A percentile compares a stretch with the other conserved stretches of the same genome.
These are phyloP conservation scores for Penicillium italicum DNA, from an alignment of 2,329 filamentous ascomycete species.

Conservation along the genomic window DNA sequence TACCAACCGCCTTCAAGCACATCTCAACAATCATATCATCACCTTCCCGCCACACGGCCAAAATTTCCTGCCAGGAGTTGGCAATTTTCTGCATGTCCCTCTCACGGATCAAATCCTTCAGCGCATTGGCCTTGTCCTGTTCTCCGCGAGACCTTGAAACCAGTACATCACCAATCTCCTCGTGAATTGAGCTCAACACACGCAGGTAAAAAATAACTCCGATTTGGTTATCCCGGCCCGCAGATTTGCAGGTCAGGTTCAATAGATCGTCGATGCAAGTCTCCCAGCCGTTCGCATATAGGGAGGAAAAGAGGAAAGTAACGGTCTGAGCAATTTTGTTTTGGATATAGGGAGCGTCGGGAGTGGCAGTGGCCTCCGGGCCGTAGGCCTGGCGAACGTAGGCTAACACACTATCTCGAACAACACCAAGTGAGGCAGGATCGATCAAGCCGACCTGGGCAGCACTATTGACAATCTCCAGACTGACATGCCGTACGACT, in stretches of 20 bases:
- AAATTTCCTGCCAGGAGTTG: conserved; percentile 84
- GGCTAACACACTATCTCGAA: conserved; percentile 76
- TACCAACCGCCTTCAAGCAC: conserved; percentile 85
- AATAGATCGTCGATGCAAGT: conserved; percentile 89
- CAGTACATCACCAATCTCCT: conserved; percentile 93
- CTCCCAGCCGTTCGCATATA: conserved; percentile 84
- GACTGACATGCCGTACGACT: conserved; percentile 79
- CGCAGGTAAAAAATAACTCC: conserved; percentile 86
- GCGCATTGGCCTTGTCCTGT: conserved; percentile 76
- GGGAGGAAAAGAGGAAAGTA: conserved; percentile 83
- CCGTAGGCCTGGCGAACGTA: conserved; percentile 77
- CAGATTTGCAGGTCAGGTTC: conserved; percentile 63
- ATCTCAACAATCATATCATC: conserved; percentile 76
- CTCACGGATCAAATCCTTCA: conserved; percentile 85
- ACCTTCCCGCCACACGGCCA: conserved; percentile 69
- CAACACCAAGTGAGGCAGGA: conserved; percentile 64
- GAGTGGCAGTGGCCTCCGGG: conserved; percentile 48
- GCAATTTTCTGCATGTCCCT: conserved; percentile 87
- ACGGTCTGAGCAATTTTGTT: conserved; percentile 97
- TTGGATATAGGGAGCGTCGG: conserved; percentile 75
- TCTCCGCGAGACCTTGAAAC: conserved; percentile 74
- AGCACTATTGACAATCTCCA: conserved; percentile 91
- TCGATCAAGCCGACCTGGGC: conserved; percentile 78
- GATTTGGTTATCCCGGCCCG: conserved; percentile 63
- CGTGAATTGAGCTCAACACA: conserved; percentile 83